Base-by-base conservation (phyloP, 352 stramenopile genomes). In the Phytopythium aichiense region DNA sequence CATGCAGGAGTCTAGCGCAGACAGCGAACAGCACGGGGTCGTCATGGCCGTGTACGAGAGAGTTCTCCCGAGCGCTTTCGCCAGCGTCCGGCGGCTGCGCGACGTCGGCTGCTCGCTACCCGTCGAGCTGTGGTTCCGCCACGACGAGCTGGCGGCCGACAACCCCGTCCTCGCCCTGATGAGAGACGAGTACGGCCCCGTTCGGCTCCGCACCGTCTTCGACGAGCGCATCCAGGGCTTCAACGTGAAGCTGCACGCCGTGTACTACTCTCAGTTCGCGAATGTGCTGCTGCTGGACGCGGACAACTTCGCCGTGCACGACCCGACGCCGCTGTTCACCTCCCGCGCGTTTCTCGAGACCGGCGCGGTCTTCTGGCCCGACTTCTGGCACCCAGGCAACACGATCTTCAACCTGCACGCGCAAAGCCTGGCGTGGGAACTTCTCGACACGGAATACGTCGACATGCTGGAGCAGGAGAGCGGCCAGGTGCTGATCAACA, bases 321-420 rank as follows among this genome's bases (percentile, higher is more conserved):
- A 86, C 22, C 76, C 76, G 25, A 78, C 76, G n/a, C 64, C 64
- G 11, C 53, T 86, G 18, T 86, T 86, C 25, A 52, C 63, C 7
- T 72, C 71, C 2, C 58, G 30, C 0, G 71, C 77, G 50, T 87
- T 79, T 40, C 33, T 61, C 31, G 35, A 72, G 33, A 66, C 52
- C 0, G 79, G 77, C 12, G 73, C 79, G 18, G 20, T 89, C 15
- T 87, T 89, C 33, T 89, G 79, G 79, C 79, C 77, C 1, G 77
- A 89, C 54, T 80, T 82, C 65, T 82, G 73, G 73, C 62, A 72
- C 43, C 67, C 70, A 23, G 60, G 20, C 38, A 66, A 87, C 63
- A 84, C 76, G 11, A 85, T 87, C 49, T 88, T 88, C 59, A 83
- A 84, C 51, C 66, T 86, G 22, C 76, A 86, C 56, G 74, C 69